Base-by-base conservation (phyloP, 176 grass and related monocot species). In the Aegilops tauschii region DNA sequence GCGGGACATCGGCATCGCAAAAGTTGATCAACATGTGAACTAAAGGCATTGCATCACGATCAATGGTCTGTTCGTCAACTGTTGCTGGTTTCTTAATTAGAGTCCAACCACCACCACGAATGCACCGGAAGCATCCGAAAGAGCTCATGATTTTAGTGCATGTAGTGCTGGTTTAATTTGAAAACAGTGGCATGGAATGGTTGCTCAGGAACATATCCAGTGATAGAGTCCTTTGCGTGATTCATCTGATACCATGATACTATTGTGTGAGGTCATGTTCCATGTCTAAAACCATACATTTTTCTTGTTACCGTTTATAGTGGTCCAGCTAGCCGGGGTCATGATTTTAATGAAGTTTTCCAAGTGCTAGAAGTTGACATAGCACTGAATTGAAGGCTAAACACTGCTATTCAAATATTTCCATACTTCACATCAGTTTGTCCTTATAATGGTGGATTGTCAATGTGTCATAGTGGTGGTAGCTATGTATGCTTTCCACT, bases 21-120 rank as follows among this genome's bases (percentile, higher is more conserved):
- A 90, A 82, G 79, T 31, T 71, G 78, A 83, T 45, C 70, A 64
- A 14, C 83, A 86, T 86, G 84, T 86, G 79, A 86, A 54, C 45
- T 32, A 83, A 69, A 83, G 7, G 10, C 71, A 17, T 61, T 61
- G 61, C 72, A 69, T 81, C 83, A 61, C 40, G 11, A 45, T 36
- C 23, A 40, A 9, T 50, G 9, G 0, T 31, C 28, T 5, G 17
- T 76, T 50, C 27, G 6, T 31, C 18, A 18, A 11, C 34, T 54
- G 13, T 32, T 79, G 54, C 65, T 58, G 6, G 80, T 90, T 83
- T 83, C 80, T 65, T 90, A n/a, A n/a, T n/a, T n/a, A 73, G 89
- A 82, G 77, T 62, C 83, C 83, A 90, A 77, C 70, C 78, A 85
- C 25, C 65, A 31, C 14, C 52, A 16, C 13, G 1, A 1, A 30